phyloP scores from a whole-genome alignment of 2,329 filamentous ascomycete species.

The Calonectria naviculata region DNA sequence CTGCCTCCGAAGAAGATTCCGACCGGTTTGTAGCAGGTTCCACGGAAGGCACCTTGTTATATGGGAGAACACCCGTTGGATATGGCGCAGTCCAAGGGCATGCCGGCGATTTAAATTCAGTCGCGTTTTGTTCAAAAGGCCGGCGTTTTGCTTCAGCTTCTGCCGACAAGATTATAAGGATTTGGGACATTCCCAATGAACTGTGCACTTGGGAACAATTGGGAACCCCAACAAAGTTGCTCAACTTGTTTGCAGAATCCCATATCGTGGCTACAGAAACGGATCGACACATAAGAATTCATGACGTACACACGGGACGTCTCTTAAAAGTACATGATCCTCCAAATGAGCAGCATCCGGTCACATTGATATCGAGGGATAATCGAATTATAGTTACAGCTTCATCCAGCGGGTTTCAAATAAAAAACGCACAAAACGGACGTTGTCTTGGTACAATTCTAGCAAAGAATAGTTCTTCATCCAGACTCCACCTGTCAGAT shows the following conservation, averaged over 20 bases:
- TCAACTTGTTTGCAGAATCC: background rate
- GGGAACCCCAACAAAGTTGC: background rate
- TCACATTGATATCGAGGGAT: background rate
- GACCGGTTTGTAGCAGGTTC: background rate
- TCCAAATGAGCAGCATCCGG: background rate
- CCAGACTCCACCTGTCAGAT: background rate
- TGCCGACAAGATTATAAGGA: background rate
- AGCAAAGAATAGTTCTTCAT: too few relatives aligned
- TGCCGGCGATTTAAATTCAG: background rate
- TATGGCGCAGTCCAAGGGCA: background rate
- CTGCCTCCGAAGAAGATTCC: background rate
- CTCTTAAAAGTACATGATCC: background rate
- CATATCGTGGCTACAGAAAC: background rate
- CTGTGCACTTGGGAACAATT: background rate
- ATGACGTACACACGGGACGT: background rate
- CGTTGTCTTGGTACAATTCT: background rate
- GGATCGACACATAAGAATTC: background rate
- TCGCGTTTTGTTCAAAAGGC: background rate
- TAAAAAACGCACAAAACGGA: background rate
- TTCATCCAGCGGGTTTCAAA: background rate
- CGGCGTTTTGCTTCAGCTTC: background rate
- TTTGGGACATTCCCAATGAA: background rate
- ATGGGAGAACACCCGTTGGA: background rate
- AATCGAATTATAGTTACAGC: background rate
- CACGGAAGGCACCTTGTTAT: background rate